Evolutionary conservation across 2,329 filamentous ascomycete genomes (phyloP).

Genomic region (Aspergillus terreus): DNA sequence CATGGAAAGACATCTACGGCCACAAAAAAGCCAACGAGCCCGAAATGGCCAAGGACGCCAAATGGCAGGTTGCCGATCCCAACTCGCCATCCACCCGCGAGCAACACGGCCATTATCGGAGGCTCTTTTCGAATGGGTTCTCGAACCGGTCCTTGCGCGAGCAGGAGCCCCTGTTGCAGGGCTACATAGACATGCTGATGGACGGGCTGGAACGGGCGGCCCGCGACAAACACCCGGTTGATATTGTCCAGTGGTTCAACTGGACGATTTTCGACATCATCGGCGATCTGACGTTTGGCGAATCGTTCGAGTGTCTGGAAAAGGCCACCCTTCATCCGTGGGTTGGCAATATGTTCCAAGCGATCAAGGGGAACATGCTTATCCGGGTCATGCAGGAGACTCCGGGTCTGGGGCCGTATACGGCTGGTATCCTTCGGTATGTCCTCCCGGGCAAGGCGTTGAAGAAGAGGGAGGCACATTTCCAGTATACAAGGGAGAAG

Average conservation of each 20-base stretch:
- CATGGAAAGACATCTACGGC: conserved; percentile 4
- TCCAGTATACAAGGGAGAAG: conserved; percentile 13
- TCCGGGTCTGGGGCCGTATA: neutral
- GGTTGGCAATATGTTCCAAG: conserved; percentile 30
- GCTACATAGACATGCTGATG: neutral
- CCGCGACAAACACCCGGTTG: neutral
- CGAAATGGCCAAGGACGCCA: neutral
- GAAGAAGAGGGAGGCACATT: neutral
- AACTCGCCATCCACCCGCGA: conserved; percentile 4
- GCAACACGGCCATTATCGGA: conserved; percentile 16
- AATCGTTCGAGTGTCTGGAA: conserved; percentile 32
- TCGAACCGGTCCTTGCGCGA: neutral
- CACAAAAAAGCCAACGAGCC: neutral
- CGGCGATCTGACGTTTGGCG: conserved; percentile 26
- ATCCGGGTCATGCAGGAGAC: neutral
- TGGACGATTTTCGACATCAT: conserved; percentile 33
- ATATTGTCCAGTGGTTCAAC: conserved; percentile 23
- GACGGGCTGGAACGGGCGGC: neutral
- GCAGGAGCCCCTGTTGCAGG: neutral
- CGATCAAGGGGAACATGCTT: conserved; percentile 9
- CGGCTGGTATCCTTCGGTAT: neutral
- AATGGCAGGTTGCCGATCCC: neutral
- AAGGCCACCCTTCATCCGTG: conserved; percentile 31
- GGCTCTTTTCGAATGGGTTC: neutral
- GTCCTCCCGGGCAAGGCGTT: neutral